A percentile compares a stretch with the other conserved stretches of the same genome.
phyloP scores from a whole-genome alignment of 805 yeast species.

The Aciculoconidium aculeatum region DNA sequence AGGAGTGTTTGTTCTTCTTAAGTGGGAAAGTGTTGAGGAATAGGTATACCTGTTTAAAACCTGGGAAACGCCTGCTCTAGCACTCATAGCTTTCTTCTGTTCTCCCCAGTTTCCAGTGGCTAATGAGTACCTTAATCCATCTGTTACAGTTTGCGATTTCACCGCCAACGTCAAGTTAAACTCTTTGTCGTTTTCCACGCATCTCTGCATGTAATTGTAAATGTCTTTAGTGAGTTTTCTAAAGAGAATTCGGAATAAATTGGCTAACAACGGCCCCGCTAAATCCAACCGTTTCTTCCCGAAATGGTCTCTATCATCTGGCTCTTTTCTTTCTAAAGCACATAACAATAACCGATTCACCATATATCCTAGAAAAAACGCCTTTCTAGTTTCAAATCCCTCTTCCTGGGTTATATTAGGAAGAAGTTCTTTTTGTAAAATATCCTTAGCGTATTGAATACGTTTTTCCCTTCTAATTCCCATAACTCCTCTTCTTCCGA shows the following conservation, averaged over 20 bases:
- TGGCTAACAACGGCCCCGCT: slow-evolving; percentile 97
- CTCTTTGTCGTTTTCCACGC: slow-evolving; percentile 96
- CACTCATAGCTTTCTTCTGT: slow-evolving; percentile 97
- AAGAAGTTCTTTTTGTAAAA: slow-evolving; percentile 88
- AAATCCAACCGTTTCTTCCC: slow-evolving; percentile 97
- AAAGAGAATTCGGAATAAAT: slow-evolving; percentile 89
- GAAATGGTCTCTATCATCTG: slow-evolving; percentile 98
- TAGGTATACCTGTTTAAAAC: slow-evolving; percentile 96
- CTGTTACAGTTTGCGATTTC: slow-evolving; percentile 93
- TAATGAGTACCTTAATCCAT: slow-evolving; percentile 93
- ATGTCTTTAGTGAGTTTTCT: slow-evolving; percentile 94
- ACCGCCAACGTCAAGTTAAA: slow-evolving; percentile 95
- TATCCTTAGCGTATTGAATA: slow-evolving; percentile 96
- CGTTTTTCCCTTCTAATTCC: slow-evolving; percentile 97
- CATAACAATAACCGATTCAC: slow-evolving; percentile 90
- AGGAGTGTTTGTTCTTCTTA: slow-evolving; percentile 98
- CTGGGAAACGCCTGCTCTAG: slow-evolving; percentile 99
- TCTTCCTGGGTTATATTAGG: slow-evolving; percentile 97
- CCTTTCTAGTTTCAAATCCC: slow-evolving; percentile 95
- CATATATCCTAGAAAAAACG: slow-evolving; percentile 96
- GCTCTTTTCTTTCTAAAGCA: slow-evolving; percentile 95
- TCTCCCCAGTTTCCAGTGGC: slow-evolving; percentile 99
- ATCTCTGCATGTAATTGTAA: slow-evolving; percentile 96
- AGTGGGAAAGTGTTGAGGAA: slow-evolving; percentile 96
- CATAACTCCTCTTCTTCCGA: slow-evolving; percentile 95